Base-by-base conservation (phyloP, 2,329 filamentous ascomycete species). In the Calonectria pseudoreteaudii region DNA sequence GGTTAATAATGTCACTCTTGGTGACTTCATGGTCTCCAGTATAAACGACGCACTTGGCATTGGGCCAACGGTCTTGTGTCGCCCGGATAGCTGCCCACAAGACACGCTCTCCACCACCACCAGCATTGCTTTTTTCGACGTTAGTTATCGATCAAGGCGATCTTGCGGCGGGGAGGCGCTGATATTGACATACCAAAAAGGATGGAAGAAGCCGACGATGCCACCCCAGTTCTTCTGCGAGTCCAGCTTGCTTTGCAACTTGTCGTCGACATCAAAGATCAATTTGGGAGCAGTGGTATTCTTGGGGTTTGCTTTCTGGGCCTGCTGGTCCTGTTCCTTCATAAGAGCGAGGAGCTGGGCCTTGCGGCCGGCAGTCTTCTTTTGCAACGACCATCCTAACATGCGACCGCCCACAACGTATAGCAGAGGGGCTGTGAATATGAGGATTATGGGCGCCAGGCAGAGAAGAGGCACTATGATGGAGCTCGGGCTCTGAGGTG, bases 191-290 rank as follows among this genome's bases (percentile, higher is more conserved):
- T 87, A 96, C 94, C 97, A 98, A 84, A 98, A 99, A 1, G 97
- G 97, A 84, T 99, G 97, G 83, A 99, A 98, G 89, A 99, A 98
- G 60, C 95, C 97, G 75, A 98, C 91, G 68, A 98, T 92, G 38
- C 96, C 96, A 75, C 93, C 89, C 94, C 94, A 98, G 58, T 93
- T 89, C 77, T 90, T 87, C 72, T 80, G 77, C 2, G 89, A 87
- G 14, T 83, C 85, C 70, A 81, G 66, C 20, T 68, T 78, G 7
- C 23, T 65, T 64, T 76, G 69, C n/a, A 81, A 71, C 28, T 85
- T 85, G 47, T 77, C 71, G 69, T 83, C 87, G 4, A 82, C 80
- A 7, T 88, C 85, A 44, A 87, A 85, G 73, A 93, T 90, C 30
- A 95, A 88, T 66, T 92, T 93, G 34, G 92, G 91, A 76, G 93